Conservation (phyloP, 2,329 filamentous ascomycete genomes). For the Colletotrichum lini region DNA sequence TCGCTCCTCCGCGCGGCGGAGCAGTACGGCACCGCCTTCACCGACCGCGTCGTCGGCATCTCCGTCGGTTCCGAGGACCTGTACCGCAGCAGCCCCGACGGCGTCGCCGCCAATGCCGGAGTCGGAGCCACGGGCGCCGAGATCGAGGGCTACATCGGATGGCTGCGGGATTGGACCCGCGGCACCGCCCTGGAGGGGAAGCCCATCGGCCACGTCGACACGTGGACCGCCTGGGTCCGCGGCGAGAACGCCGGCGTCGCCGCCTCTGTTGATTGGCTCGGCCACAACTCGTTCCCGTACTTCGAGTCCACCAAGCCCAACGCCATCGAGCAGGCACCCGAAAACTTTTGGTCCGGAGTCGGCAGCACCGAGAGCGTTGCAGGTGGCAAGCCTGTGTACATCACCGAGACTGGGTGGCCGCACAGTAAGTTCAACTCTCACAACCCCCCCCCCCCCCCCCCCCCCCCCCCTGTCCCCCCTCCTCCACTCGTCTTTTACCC, state of each 20-base stretch:
- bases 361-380: conserved; percentile 57
- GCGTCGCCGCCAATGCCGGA: conserved; percentile 34
- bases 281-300: conserved; percentile 69
- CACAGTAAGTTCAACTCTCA: conserved; percentile 47
- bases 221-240: conserved; percentile 68
- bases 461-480: no score
- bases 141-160: conserved; percentile 70
- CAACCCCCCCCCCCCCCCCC: background rate
- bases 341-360: conserved; percentile 58
- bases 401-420: conserved; percentile 72
- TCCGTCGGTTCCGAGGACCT: conserved; percentile 71
- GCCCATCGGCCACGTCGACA: conserved; percentile 70
- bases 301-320: conserved; percentile 58
- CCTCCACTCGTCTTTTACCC: no score
- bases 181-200: conserved; percentile 51
- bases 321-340: conserved; percentile 54
- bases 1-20: conserved; percentile 64
- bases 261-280: conserved; percentile 66
- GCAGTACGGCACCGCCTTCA: conserved; percentile 57
- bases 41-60: conserved; percentile 65
- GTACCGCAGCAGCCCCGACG: conserved; percentile 57
- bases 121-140: conserved; percentile 57
- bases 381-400: conserved; percentile 59
- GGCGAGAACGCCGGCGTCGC: conserved; percentile 60
- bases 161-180: conserved; percentile 66